Percentiles rank a stretch among this genome's conserved stretches.
phyloP scores from a whole-genome alignment of 2,329 filamentous ascomycete species.

The Fonsecaea monophora region DNA sequence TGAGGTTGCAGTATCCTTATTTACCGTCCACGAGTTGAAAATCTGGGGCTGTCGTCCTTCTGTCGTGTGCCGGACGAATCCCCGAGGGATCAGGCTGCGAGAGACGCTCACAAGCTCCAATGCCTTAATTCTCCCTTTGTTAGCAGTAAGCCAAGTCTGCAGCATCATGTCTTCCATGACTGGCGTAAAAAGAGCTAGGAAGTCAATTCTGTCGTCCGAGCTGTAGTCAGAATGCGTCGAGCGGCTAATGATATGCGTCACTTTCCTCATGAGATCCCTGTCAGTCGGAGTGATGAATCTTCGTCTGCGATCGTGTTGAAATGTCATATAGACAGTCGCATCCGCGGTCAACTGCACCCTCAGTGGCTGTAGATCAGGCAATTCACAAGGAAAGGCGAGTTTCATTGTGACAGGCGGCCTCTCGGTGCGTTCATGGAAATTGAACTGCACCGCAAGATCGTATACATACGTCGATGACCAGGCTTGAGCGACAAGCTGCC shows the following conservation, averaged over 20 bases:
- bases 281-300: background rate
- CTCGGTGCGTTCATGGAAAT: background rate
- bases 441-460: background rate
- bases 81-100: background rate
- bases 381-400: background rate
- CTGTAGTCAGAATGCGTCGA: background rate
- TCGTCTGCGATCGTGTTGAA: background rate
- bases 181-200: background rate
- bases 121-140: background rate
- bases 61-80: background rate
- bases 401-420: background rate
- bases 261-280: background rate
- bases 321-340: background rate
- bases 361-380: background rate
- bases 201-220: background rate
- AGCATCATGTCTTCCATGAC: background rate
- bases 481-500: background rate
- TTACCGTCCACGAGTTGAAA: background rate
- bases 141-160: background rate
- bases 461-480: background rate
- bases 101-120: background rate
- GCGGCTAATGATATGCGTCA: background rate
- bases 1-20: background rate
- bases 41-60: background rate
- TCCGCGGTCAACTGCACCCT: background rate